Evolutionary conservation across 306 rosid genomes (phyloP).

Genomic region (Lagenaria siceraria): DNA sequence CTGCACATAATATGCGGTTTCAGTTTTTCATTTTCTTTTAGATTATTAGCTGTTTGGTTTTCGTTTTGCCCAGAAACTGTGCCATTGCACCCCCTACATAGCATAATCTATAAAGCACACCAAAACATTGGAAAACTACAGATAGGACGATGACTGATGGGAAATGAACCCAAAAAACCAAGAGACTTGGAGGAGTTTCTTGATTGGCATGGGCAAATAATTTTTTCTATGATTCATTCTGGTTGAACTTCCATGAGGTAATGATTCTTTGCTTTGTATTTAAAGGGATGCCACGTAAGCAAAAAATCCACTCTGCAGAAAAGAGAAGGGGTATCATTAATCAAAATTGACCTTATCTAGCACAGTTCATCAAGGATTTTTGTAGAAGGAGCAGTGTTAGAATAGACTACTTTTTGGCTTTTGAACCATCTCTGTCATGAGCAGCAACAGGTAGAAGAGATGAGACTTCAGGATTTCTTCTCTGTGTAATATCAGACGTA

Average conservation of each 20-base stretch:
- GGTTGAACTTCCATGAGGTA: background rate
- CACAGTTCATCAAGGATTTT: background rate
- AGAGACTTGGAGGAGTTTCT: background rate
- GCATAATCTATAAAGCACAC: background rate
- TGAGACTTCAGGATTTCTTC: background rate
- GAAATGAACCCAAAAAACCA: background rate
- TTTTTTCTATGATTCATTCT: background rate
- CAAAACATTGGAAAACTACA: background rate
- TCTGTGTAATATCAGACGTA: background rate
- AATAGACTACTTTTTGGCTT: background rate
- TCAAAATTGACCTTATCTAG: background rate
- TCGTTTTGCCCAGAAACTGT: too few relatives aligned
- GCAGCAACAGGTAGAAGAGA: background rate
- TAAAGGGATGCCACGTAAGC: background rate
- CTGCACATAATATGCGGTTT: too few relatives aligned
- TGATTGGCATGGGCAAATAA: background rate
- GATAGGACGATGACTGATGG: background rate
- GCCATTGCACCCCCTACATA: background rate
- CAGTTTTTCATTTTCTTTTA: too few relatives aligned
- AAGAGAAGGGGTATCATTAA: background rate
- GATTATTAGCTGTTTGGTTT: too few relatives aligned
- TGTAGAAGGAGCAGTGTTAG: background rate
- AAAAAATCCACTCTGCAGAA: background rate
- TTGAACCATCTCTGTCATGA: background rate
- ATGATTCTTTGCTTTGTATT: background rate